Base-by-base conservation (phyloP, 2,329 filamentous ascomycete genomes). In the Sclerotinia borealis region DNA sequence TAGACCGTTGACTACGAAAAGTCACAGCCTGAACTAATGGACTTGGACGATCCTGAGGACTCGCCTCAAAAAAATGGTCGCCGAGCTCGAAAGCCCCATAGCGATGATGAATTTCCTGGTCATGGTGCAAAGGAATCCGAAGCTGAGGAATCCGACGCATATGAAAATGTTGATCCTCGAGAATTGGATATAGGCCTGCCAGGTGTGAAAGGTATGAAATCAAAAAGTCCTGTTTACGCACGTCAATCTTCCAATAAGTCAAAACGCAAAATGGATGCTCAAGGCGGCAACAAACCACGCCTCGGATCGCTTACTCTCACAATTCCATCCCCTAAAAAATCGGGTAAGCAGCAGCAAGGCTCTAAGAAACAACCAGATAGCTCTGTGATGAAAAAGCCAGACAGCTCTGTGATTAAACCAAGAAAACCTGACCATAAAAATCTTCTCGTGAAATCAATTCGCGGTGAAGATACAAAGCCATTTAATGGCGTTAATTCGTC, bases 21-120 rank as follows among this genome's bases (percentile, higher is more conserved):
- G 39, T 60, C 64, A 5, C 63, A 62, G 2, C 29, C 65, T 48
- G 66, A 65, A 25, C 22, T 64, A 8, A 47, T 65, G 47, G 66
- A 65, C 8, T 19, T 64, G 4, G 67, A 69, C 50, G 67, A 69
- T 41, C 63, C 66, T 27, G 39, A 63, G 8, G 52, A 55, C 31
- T 49, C 64, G 15, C 66, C 68, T 36, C 67, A 62, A 17, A 60
- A 43, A n/a, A 66, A 68, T 41, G 19, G 29, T 37, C 63, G 56
- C 51, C 49, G 61, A 25, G 55, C 52, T 27, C 50, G 52, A 22
- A 66, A 68, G 4, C 64, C 63, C n/a, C 61, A 60, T 31, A 70
- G 68, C 48, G 73, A 75, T 43, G 69, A 69, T 6, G 74, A 75
- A 59, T 75, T 74, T 58, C 68, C 68, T 8, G 74, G 13, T 34